Evolutionary conservation across 495 filamentous ascomycete species (phyloP).

Genomic region (Jackrogersella multiformis): DNA sequence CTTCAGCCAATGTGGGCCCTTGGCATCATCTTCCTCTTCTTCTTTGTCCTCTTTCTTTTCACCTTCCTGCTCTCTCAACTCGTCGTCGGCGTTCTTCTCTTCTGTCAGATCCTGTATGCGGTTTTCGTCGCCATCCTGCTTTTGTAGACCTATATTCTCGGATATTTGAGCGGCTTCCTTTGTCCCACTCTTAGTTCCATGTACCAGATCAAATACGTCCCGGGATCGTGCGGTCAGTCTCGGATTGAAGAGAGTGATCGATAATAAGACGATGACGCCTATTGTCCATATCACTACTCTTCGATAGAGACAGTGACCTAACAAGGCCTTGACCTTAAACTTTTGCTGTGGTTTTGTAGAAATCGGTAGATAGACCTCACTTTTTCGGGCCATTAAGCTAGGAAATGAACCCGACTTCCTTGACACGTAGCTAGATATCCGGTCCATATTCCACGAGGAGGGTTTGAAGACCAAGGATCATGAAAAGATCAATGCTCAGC

Average conservation of each 20-base stretch:
- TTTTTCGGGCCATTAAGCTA: constrained; percentile 40
- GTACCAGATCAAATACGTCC: constrained; percentile 46
- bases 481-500: constrained; percentile 37
- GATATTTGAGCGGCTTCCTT: background rate
- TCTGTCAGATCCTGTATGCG: constrained; percentile 3
- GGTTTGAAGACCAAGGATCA: constrained; percentile 16
- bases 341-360: constrained; percentile 38
- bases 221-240: constrained; percentile 26
- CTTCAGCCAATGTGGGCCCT: constrained; percentile 51
- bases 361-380: constrained; percentile 38
- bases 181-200: constrained; percentile 24
- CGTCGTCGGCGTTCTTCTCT: constrained; percentile 11
- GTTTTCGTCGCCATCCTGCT: constrained; percentile 23
- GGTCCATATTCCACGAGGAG: constrained; percentile 29
- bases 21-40: constrained; percentile 29
- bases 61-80: constrained; percentile 15
- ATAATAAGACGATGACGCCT: constrained; percentile 43
- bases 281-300: constrained; percentile 54
- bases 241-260: constrained; percentile 43
- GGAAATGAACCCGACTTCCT: constrained; percentile 41
- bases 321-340: constrained; percentile 45
- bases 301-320: constrained; percentile 55
- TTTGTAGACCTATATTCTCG: constrained; percentile 24
- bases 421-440: constrained; percentile 39
- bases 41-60: constrained; percentile 30